Base-by-base conservation (phyloP, 1,139 yeast genomes). In the Sugiyamaella paludigena region DNA sequence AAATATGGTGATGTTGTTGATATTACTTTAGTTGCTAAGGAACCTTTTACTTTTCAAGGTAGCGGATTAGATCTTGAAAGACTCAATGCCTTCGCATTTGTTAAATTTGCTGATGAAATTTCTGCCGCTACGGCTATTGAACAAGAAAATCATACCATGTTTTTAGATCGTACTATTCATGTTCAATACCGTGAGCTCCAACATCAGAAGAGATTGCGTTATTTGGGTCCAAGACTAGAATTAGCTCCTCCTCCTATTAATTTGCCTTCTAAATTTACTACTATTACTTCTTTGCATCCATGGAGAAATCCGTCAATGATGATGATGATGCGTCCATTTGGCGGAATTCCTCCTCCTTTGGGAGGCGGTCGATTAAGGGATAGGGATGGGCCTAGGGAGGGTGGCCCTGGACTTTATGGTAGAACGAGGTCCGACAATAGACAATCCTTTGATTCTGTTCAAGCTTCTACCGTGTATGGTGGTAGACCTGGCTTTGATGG, bases 161-260 rank as follows among this genome's bases (percentile, higher is more conserved):
- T 87, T 60, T 70, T 79, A 60, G 81, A 79, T 47, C 83, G 78
- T 65, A 84, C 92, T 4, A 84, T 87, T 74, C 92, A 85, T 67
- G 95, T 87, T 39, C 94, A 85, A 65, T 87, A 84, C 62, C 77
- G 86, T 52, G 94, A 85, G 64, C 68, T 79, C 54, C 79, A 79
- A 55, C 75, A 43, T 27, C 28, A 35, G 7, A 36, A 33, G 29
- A 41, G 44, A 27, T 48, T 40, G 32, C 48, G 43, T 19, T 32
- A 33, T 13, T 40, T 45, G 26, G 54, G 52, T 13, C 52, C 53
- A 15, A 49, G 46, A 29, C 43, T 60, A 36, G 59, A 53, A 43
- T 49, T 60, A 38, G 64, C 64, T 1, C 64, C 63, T 11, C 61
- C 62, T 3, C 63, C 63, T 5, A 51, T 59, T 38, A 56, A 53